Conservation (phyloP, 129 eudicot species). For the Flaveria trinervia region DNA sequence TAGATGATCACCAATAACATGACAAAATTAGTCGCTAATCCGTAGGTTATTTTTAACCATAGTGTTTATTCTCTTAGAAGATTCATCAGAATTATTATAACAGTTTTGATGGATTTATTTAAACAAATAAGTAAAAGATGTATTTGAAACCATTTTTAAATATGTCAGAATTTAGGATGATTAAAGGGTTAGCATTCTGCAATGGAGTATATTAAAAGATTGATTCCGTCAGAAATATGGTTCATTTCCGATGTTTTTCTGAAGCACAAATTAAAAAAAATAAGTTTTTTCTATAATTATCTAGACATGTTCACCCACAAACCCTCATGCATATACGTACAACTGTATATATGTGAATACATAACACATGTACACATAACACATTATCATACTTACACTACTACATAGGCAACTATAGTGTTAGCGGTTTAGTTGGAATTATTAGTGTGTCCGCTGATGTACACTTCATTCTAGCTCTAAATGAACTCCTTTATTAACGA, state of each 20-base stretch:
- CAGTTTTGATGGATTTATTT: not conserved
- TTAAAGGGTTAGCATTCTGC: too few species aligned
- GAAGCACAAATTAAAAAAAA: slow-evolving; percentile 8
- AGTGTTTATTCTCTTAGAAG: not conserved
- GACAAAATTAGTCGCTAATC: not conserved
- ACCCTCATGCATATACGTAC: not conserved
- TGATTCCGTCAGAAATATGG: slow-evolving; percentile 12
- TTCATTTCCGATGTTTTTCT: slow-evolving; percentile 17
- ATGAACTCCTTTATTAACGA: too few species aligned
- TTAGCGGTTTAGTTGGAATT: not conserved
- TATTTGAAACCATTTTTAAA: not conserved
- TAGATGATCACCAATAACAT: not conserved
- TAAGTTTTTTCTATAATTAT: not conserved
- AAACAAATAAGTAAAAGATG: not conserved
- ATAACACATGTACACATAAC: too few species aligned
- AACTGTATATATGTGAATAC: too few species aligned
- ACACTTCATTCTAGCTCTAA: not conserved
- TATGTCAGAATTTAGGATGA: slow-evolving; percentile 9
- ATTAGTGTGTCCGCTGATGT: not conserved
- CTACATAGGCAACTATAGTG: not conserved
- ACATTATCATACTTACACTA: too few species aligned
- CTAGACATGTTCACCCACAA: not conserved
- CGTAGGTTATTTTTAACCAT: not conserved
- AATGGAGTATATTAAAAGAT: slow-evolving; percentile 6
- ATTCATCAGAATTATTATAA: not conserved